phyloP scores from a whole-genome alignment of 768 basidiomycete species.

The Candolleomyces aberdarensis region DNA sequence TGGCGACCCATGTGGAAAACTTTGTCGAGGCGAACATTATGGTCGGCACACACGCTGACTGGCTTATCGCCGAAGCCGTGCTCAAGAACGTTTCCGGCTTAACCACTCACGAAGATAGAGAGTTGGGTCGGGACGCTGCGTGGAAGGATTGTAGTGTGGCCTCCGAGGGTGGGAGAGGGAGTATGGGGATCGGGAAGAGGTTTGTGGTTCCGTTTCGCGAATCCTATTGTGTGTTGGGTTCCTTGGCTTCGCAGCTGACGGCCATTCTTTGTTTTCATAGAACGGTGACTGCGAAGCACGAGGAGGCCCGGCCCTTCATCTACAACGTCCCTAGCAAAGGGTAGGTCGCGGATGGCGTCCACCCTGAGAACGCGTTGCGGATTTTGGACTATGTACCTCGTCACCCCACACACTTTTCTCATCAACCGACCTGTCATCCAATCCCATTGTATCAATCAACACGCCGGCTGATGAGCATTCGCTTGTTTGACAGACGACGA shows the following conservation, averaged over 20 bases:
- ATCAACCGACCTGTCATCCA: not conserved
- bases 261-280: too few species aligned
- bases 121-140: slow-evolving; percentile 69
- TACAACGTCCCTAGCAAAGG: too few species aligned
- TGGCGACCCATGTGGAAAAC: slow-evolving; percentile 92
- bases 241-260: too few species aligned
- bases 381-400: slow-evolving; percentile 70
- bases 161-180: slow-evolving; percentile 47
- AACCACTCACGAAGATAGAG: slow-evolving; percentile 61
- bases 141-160: slow-evolving; percentile 68
- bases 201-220: too few species aligned
- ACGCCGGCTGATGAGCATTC: too few species aligned
- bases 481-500: slow-evolving; percentile 62
- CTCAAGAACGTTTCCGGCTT: slow-evolving; percentile 48
- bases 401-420: too few species aligned
- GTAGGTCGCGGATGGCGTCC: too few species aligned
- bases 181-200: slow-evolving; percentile 74
- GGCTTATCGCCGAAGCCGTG: too few species aligned
- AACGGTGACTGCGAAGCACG: too few species aligned
- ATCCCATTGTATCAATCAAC: too few species aligned
- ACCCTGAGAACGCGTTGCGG: slow-evolving; percentile 72
- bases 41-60: slow-evolving; percentile 80
- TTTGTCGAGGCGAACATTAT: slow-evolving; percentile 86
- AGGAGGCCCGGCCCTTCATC: too few species aligned
- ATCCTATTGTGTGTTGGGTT: too few species aligned